Conservation (phyloP, 192 early-diverging fungal genomes). For the Podila epicladia region DNA sequence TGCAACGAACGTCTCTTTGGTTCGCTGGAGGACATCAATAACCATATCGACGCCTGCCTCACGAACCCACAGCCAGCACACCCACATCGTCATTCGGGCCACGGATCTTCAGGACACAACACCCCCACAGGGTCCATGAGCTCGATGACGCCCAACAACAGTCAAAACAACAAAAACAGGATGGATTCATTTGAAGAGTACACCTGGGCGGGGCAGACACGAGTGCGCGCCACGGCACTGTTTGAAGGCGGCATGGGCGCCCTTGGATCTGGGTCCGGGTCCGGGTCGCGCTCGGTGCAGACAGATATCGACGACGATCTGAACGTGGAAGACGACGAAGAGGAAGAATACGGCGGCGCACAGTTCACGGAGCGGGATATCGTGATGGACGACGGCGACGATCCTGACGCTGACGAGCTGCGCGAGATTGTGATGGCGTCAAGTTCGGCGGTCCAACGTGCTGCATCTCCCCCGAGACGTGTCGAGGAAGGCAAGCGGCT, state of each 20-base stretch:
- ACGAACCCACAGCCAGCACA: conserved; percentile 32
- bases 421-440: conserved; percentile 54
- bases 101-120: conserved; percentile 18
- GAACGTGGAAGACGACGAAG: conserved; percentile 86
- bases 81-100: conserved; percentile 13
- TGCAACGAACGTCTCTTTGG: conserved; percentile 67
- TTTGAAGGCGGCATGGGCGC: conserved; percentile 80
- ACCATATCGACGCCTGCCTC: conserved; percentile 84
- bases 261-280: conserved; percentile 37
- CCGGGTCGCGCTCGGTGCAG: conserved; percentile 45
- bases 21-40: conserved; percentile 68
- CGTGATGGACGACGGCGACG: conserved; percentile 52
- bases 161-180: conserved; percentile 9
- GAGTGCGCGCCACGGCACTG: conserved; percentile 82
- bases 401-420: conserved; percentile 48
- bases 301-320: conserved; percentile 82
- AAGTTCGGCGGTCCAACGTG: conserved; percentile 27
- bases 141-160: conserved; percentile 9
- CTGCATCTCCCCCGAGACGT: conserved; percentile 2
- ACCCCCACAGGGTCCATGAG: conserved; percentile 15
- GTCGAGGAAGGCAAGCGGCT: conserved; percentile 7
- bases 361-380: conserved; percentile 83
- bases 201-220: conserved; percentile 82
- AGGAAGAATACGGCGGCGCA: conserved; percentile 71
- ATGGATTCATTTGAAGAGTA: conserved; percentile 75